phyloP scores from a whole-genome alignment of 2,329 filamentous ascomycete species.

The Ustilaginoidea virens region DNA sequence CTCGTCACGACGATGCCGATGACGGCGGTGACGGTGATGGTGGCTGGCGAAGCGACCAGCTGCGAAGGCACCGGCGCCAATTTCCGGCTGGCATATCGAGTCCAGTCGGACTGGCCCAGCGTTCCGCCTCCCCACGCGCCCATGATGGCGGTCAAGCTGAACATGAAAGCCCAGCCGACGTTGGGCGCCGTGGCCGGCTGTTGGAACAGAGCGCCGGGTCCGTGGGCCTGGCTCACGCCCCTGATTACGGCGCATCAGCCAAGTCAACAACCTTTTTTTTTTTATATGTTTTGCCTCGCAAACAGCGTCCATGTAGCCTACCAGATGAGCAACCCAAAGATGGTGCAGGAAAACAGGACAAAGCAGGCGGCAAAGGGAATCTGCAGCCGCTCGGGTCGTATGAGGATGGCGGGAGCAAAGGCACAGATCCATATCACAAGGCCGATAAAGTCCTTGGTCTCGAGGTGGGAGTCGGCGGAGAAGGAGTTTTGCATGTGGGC shows the following conservation, averaged over 20 bases:
- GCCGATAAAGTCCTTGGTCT: conserved; percentile 13
- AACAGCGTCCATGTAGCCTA: no score
- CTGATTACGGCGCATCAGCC: conserved; percentile 1
- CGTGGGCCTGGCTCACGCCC: conserved; percentile 9
- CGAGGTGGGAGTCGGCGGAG: conserved; percentile 9
- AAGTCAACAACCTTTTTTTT: no score
- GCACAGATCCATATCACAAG: conserved; percentile 11
- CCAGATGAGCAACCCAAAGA: conserved; percentile 9
- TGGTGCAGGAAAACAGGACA: conserved; percentile 9
- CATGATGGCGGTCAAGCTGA: conserved; percentile 15
- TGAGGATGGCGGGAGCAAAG: conserved; percentile 9
- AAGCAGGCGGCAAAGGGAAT: conserved; percentile 12
- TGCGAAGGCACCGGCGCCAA: conserved; percentile 10
- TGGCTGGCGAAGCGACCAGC: conserved; percentile 10
- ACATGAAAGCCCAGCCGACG: conserved; percentile 15
- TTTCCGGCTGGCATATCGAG: conserved; percentile 10
- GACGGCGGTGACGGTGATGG: conserved; percentile 13
- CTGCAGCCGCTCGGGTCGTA: conserved; percentile 11
- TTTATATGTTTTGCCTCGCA: neutral
- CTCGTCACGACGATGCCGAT: conserved; percentile 12
- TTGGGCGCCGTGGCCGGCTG: conserved; percentile 8
- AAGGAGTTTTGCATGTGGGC: conserved; percentile 12
- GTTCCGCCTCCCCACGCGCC: conserved; percentile 13
- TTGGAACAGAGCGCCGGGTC: conserved; percentile 10
- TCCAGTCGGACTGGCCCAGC: conserved; percentile 14